Percentiles rank a stretch among this genome's conserved stretches.
Evolutionary conservation across 371 early-diverging fungal species (phyloP).

Genomic region (Mycotypha africana): DNA sequence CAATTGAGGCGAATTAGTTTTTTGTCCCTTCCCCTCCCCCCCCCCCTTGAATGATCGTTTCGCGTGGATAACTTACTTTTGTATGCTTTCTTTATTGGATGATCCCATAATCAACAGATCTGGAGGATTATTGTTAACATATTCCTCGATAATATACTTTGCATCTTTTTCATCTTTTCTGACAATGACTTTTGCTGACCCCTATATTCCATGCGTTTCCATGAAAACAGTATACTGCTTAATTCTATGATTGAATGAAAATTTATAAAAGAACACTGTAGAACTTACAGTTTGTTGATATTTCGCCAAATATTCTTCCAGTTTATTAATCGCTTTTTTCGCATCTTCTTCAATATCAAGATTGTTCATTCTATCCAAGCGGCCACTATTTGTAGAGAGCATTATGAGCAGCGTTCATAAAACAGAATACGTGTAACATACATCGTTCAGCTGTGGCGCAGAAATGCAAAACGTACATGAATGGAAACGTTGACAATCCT

Average conservation of each 20-base stretch:
- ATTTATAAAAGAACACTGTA: too few relatives aligned
- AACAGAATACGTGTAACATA: too few relatives aligned
- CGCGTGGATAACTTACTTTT: slow-evolving; percentile 25
- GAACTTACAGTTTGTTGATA: slow-evolving; percentile 8
- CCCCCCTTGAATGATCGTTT: too few relatives aligned
- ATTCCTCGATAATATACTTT: slow-evolving; percentile 14
- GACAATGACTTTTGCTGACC: background rate
- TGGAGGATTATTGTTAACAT: slow-evolving; percentile 21
- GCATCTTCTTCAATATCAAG: slow-evolving; percentile 23
- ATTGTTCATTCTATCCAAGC: slow-evolving; percentile 27
- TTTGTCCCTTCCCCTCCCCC: too few relatives aligned
- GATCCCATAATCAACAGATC: slow-evolving; percentile 27
- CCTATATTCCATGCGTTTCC: too few relatives aligned
- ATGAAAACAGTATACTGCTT: too few relatives aligned
- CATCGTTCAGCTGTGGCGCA: too few relatives aligned
- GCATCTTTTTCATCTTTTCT: slow-evolving; percentile 7
- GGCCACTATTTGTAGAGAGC: slow-evolving; percentile 11
- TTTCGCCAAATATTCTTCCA: slow-evolving; percentile 1
- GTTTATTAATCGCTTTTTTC: slow-evolving; percentile 1
- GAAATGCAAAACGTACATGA: too few relatives aligned
- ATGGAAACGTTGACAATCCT: slow-evolving; percentile 4
- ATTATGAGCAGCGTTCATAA: too few relatives aligned
- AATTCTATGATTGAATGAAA: too few relatives aligned
- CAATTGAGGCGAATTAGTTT: too few relatives aligned
- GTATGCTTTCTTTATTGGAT: slow-evolving; percentile 22